A percentile compares a stretch with the other conserved stretches of the same genome.
Conservation (phyloP, 108 stramenopile species). For the Nannochloropsis salina region DNA sequence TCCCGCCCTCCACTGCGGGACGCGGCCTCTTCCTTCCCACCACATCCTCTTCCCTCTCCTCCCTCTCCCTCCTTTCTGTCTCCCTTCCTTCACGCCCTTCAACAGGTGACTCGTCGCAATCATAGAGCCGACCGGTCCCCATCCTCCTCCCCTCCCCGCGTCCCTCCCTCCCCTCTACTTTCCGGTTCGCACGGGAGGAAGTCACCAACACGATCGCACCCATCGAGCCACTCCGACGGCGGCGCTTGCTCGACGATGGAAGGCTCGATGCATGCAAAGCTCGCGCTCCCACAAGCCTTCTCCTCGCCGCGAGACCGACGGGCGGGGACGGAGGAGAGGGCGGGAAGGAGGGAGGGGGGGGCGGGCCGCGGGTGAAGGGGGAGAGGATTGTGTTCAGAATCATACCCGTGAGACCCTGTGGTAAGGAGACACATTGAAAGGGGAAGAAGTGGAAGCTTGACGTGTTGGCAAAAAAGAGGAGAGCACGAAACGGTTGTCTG, state of each 20-base stretch:
- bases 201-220: neutral
- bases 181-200: neutral
- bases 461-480: neutral
- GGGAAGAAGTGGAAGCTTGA: neutral
- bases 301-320: neutral
- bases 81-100: neutral
- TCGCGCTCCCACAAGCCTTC: neutral
- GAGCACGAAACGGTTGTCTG: too few relatives aligned
- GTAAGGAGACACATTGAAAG: neutral
- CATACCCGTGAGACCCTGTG: neutral
- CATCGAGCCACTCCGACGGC: neutral
- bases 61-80: slow-evolving; percentile 54
- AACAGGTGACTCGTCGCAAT: neutral
- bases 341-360: neutral
- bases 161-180: neutral
- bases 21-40: neutral
- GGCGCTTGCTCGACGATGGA: neutral
- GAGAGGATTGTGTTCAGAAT: slow-evolving; percentile 13
- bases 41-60: neutral
- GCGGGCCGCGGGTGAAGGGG: neutral
- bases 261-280: neutral
- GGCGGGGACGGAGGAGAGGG: neutral
- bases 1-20: neutral
- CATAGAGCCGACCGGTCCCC: neutral
- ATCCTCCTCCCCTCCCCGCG: neutral